Conservation (phyloP, 176 grass and related monocot species). For the Puccinellia tenuiflora region DNA sequence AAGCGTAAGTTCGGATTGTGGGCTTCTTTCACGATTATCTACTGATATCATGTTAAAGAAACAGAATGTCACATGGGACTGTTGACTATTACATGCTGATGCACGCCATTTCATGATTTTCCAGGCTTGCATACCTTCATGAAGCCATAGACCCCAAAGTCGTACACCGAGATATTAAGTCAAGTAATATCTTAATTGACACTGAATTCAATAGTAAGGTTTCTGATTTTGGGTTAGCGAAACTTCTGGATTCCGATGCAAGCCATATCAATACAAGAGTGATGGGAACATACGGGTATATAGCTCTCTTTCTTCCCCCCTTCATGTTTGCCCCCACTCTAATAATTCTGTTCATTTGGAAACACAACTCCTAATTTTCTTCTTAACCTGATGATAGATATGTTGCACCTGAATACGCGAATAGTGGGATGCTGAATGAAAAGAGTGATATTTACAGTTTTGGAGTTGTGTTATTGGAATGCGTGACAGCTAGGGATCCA, state of each 20-base stretch:
- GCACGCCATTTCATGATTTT: slow-evolving; percentile 1
- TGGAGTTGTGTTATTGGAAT: slow-evolving; percentile 89
- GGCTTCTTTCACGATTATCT: neutral
- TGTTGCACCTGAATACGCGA: slow-evolving; percentile 93
- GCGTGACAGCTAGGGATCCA: slow-evolving; percentile 77
- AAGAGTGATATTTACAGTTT: slow-evolving; percentile 99
- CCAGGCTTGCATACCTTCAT: slow-evolving; percentile 89
- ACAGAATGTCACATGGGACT: neutral
- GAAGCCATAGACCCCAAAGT: slow-evolving; percentile 97
- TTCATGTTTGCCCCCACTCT: neutral
- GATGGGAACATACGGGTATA: slow-evolving; percentile 99
- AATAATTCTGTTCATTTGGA: slow-evolving; percentile 1
- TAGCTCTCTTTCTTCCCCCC: neutral
- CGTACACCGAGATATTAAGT: slow-evolving; percentile 96
- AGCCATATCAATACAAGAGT: slow-evolving; percentile 93
- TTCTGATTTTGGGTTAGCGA: slow-evolving; percentile 98
- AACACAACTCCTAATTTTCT: slow-evolving; percentile 22
- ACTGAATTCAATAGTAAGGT: slow-evolving; percentile 84
- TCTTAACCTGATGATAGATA: slow-evolving; percentile 59
- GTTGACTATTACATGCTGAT: slow-evolving; percentile 14
- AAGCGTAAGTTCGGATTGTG: slow-evolving; percentile 60
- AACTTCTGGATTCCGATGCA: slow-evolving; percentile 80
- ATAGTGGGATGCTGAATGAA: slow-evolving; percentile 90
- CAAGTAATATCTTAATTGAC: slow-evolving; percentile 94
- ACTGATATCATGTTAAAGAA: neutral